Evolutionary conservation across 2,329 filamentous ascomycete species (phyloP), one percentile per base, ranked within the genome.

Genomic region (Lasiodiplodia citricola): DNA sequence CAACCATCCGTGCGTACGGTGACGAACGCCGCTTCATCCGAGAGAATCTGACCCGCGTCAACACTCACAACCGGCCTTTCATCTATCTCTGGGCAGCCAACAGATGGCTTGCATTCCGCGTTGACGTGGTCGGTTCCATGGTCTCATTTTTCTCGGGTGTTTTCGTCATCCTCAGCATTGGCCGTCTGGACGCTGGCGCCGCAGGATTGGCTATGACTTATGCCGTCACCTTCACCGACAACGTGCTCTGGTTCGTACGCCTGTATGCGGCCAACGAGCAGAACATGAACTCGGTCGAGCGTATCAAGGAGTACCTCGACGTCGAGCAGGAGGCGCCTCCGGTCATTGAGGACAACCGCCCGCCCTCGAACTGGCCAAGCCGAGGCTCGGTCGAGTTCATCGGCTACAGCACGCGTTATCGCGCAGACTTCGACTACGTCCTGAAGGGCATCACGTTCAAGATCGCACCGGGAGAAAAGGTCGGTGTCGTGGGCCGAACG

Each of bases 231-330:
- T 99, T 99, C 76, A 97, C 94, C 0, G 96, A 99, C 79, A 98
- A 97, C 73, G 92, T 99, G 7, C 83, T 99, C 21, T 99, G 96
- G 96, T 90, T 98, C 67, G 94, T 99, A 37, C 91, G 96, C 57
- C 86, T 97, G 16, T 99, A 99, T 79, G 91, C 94, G 0, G 89
- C 92, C 77, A 97, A 98, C 75, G 96, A 99, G 82, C 96, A 99
- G 81, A 98, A 97, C 81, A 98, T 99, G 96, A 99, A 99, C 81
- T 95, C 95, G 2, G 94, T 98, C 60, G 96, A 99, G 82, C 92
- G 96, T 76, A 91, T 99, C 77, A 96, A 97, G 83, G 96, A 99
- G 78, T 99, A 98, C 77, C 87, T 98, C 44, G 93, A 98, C 55
- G 92, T 99, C 0, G 95, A 98, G 74, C 95, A 97, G 79, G 96